Evolutionary conservation across 257 asterid species (phyloP).

Genomic region (Prunella vulgaris): DNA sequence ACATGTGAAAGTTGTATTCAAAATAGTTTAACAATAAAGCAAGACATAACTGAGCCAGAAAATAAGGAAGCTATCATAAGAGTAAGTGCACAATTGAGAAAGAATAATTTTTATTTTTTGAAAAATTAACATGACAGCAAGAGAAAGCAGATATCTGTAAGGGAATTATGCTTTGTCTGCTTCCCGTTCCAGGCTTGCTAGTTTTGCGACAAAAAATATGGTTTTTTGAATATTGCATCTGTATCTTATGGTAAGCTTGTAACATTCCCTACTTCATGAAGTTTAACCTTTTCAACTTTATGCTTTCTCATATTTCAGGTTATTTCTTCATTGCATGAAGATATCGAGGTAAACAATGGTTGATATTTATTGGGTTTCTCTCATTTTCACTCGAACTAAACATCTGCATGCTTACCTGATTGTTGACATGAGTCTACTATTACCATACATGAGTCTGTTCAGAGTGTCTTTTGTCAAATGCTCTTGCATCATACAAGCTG

Average conservation of each 20-base stretch:
- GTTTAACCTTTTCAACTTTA: constrained; percentile 3
- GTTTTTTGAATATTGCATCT: neutral
- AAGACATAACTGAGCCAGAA: neutral
- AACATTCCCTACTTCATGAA: constrained; percentile 8
- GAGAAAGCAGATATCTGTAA: neutral
- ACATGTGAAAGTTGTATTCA: neutral
- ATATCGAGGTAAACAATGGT: constrained; percentile 45
- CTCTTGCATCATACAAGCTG: constrained; percentile 11
- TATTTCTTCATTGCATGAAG: constrained; percentile 48
- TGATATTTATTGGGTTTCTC: constrained; percentile 7
- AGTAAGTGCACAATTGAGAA: neutral
- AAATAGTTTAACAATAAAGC: neutral
- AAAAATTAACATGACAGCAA: neutral
- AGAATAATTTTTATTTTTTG: neutral
- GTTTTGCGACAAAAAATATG: neutral
- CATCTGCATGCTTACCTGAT: neutral
- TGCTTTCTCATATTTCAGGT: constrained; percentile 39
- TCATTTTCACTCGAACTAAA: neutral
- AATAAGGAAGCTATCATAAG: neutral
- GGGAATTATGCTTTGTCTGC: neutral
- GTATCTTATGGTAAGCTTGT: constrained; percentile 2
- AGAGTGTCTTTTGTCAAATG: neutral
- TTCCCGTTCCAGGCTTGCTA: constrained; percentile 4
- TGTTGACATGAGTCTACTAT: neutral
- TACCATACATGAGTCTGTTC: neutral